phyloP scores from a whole-genome alignment of 257 asterid species.

The Ajuga chamaepitys region DNA sequence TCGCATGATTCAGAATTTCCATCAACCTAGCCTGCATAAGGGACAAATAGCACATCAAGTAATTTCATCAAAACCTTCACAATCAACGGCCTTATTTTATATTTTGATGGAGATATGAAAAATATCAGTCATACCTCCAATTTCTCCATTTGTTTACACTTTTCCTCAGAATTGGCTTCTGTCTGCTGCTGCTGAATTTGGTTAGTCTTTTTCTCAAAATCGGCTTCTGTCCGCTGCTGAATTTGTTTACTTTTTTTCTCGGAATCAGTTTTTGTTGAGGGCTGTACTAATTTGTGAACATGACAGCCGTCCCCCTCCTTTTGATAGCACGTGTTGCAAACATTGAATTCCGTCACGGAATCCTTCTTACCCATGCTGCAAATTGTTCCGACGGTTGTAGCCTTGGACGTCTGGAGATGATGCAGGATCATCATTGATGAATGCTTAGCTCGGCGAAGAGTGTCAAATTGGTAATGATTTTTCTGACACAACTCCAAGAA shows the following conservation, averaged over 20 bases:
- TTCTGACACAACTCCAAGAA: constrained; percentile 61
- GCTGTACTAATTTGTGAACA: constrained; percentile 20
- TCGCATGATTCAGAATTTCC: constrained; percentile 39
- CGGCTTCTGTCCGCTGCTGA: constrained; percentile 12
- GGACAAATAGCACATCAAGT: no score
- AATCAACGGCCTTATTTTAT: neutral
- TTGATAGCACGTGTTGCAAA: constrained; percentile 30
- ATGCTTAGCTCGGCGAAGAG: constrained; percentile 70
- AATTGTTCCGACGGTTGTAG: constrained; percentile 4
- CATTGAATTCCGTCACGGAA: constrained; percentile 22
- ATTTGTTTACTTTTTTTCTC: constrained; percentile 6
- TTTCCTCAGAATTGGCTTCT: constrained; percentile 1
- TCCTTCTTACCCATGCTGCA: constrained; percentile 35
- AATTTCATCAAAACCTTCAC: neutral
- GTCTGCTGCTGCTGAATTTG: constrained; percentile 15
- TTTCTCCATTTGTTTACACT: constrained; percentile 1
- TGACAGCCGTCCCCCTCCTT: constrained; percentile 25
- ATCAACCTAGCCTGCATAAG: constrained; percentile 24
- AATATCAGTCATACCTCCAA: constrained; percentile 10
- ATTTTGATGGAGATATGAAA: no score
- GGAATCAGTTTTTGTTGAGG: neutral
- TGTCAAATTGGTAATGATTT: constrained; percentile 53
- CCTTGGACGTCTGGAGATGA: constrained; percentile 35
- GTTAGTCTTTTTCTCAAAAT: constrained; percentile 5
- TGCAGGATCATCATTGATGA: constrained; percentile 83